Conservation (phyloP, 441 rosid genomes). For the Brassica hybrid region DNA sequence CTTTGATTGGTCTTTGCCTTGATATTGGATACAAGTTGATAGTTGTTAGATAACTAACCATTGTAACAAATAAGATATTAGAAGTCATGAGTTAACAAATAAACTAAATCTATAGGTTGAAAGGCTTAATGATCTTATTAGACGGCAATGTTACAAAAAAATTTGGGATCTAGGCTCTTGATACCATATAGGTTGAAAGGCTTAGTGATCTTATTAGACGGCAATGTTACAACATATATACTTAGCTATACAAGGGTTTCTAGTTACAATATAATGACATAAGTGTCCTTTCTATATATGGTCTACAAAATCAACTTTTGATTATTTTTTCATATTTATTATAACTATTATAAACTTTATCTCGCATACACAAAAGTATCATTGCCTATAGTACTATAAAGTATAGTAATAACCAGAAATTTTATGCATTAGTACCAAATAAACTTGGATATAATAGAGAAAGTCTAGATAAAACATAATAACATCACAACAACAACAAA, state of each 20-base stretch:
- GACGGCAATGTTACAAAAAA: no score
- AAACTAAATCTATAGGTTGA: no score
- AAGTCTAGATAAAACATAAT: neutral
- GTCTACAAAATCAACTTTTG: neutral
- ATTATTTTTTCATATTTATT: neutral
- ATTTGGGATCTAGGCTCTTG: no score
- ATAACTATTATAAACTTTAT: neutral
- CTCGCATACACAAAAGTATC: neutral
- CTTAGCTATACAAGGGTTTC: no score
- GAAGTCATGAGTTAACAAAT: neutral
- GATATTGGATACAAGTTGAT: slow-evolving; percentile 15
- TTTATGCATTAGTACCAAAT: neutral
- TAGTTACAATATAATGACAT: no score
- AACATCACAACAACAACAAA: neutral
- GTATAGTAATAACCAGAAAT: neutral
- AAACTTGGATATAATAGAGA: neutral
- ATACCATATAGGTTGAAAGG: no score
- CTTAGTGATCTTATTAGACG: no score
- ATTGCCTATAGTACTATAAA: neutral
- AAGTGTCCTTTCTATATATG: no score
- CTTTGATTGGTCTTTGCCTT: neutral
- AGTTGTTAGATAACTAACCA: slow-evolving; percentile 29
- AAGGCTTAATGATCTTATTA: no score
- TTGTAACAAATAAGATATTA: slow-evolving; percentile 7
- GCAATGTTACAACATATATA: no score